Base-by-base conservation (phyloP, 2,329 filamentous ascomycete genomes). In the Exophiala viscosa region DNA sequence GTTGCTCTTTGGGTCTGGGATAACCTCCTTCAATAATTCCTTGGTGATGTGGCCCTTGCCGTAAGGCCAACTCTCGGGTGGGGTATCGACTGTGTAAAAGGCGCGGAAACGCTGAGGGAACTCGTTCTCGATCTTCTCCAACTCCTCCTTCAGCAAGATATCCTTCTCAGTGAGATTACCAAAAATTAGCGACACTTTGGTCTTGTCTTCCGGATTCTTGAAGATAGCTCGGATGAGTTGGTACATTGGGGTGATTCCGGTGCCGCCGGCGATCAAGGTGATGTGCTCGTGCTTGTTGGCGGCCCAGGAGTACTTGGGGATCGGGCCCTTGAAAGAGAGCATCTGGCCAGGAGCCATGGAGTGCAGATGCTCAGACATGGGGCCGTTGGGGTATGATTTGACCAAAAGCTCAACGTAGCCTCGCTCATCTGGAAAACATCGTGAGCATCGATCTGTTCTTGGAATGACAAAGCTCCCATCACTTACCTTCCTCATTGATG, bases 191-290 rank as follows among this genome's bases (percentile, higher is more conserved):
- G 92, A 97, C 38, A 99, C 90, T 79, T 96, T 95, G 65, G 93
- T 99, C 83, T 93, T 91, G 77, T 99, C 93, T 39, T 88, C 83
- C 55, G 92, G 90, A 82, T 96, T 95, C 74, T 86, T 89, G 84
- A 97, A 95, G 75, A 99, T 96, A 67, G 85, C 81, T 58, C 89
- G 89, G 60, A 84, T 79, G 41, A 99, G 84, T 79, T 99, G 93
- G 80, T 88, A 97, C 92, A 97, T 96, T 63, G 93, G 93, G 9
- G 93, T 93, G 71, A 99, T 95, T 57, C 93, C 93, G 6, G 93
- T 96, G 60, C 93, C 93, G 65, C 93, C 93, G n/a, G 92, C 90
- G 59, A 99, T 72, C 64, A 76, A 61, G 46, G 67, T 69, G 61
- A 77, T 68, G 77, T 97, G 90, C 56, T 88, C 77, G 77, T 96